These are phyloP conservation scores for Dianthus caryophyllus DNA, from an alignment of 148 eudicot genomes.

Conservation along the genomic window DNA sequence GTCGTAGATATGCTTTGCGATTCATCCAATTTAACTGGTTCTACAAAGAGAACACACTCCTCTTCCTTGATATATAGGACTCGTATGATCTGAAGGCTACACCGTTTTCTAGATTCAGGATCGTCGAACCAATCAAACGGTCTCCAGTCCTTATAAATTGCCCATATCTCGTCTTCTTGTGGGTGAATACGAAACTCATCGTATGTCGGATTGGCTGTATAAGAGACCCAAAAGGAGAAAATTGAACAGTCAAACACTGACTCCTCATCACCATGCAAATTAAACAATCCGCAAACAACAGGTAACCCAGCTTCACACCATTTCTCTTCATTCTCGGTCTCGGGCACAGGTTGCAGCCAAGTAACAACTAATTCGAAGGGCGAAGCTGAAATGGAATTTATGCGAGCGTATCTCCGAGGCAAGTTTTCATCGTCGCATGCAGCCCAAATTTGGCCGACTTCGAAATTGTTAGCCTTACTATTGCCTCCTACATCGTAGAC, in stretches of 20 bases:
- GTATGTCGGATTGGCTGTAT: conserved; percentile 29
- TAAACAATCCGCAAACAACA: conserved; percentile 56
- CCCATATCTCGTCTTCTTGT: conserved; percentile 60
- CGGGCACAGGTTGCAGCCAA: conserved; percentile 52
- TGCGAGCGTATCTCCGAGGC: conserved; percentile 42
- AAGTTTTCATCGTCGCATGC: conserved; percentile 32
- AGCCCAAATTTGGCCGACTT: conserved; percentile 57
- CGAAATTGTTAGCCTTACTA: conserved; percentile 32
- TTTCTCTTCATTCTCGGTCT: conserved; percentile 34
- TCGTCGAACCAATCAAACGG: conserved; percentile 46
- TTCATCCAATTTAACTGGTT: conserved; percentile 22
- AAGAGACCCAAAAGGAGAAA: conserved; percentile 33
- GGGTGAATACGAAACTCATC: conserved; percentile 50
- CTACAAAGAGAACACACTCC: conserved; percentile 16
- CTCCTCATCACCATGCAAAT: conserved; percentile 26
- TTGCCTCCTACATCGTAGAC: conserved; percentile 29
- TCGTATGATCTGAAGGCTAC: conserved; percentile 39
- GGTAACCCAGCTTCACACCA: conserved; percentile 60
- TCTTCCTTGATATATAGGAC: conserved; percentile 32
- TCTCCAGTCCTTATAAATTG: conserved; percentile 47
- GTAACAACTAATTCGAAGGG: conserved; percentile 31
- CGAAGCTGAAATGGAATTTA: conserved; percentile 24
- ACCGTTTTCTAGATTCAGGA: conserved; percentile 36
- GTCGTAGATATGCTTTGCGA: conserved; percentile 12
- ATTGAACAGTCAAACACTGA: conserved; percentile 18